Evolutionary conservation across 805 yeast species (phyloP), one percentile per base, ranked within the genome.

Genomic region (Scheffersomyces lignosus): DNA sequence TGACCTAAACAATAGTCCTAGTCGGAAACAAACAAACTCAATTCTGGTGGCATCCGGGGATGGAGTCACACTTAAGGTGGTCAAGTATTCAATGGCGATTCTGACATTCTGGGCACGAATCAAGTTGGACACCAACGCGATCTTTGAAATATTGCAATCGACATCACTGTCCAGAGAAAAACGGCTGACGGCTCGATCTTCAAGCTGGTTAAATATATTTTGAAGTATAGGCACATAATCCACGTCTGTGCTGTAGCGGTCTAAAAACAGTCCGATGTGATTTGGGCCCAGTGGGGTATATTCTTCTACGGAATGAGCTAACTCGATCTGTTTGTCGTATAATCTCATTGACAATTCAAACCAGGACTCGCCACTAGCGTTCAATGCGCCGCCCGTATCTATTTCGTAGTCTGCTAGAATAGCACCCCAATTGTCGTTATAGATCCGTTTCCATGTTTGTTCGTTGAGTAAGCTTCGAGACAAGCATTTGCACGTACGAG

Each of bases 381-480:
- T n/a, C n/a, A n/a, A n/a, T n/a, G n/a, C n/a, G n/a, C n/a, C n/a
- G n/a, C n/a, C n/a, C 13, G 13, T 14, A 22, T 24, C 22, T 32
- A 40, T 13, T 10, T 25, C 29, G 32, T 40, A 40, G 15, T 37
- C 34, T 4, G 26, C 29, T 4, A 40, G 20, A 12, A 37, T 17
- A 3, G 4, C 8, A 4, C 40, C 44, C 44, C 44, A 40, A 18
- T 29, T 10, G 9, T 15, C 12, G 23, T 27, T 18, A 29, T 33
- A 36, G n/a, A 36, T 27, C 18, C 15, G n/a, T 26, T 36, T 40
- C 40, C 40, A 40, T 24, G 36, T 15, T 18, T 40, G 35, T 8
- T 25, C 26, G 7, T 24, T 28, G 12, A 20, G 15, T 16, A 27
- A 22, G n/a, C 17, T 25, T 13, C 13, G n/a, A 3, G 23, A 29